Evolutionary conservation across 2,329 filamentous ascomycete genomes (phyloP).

Genomic region (Cryphonectria japonica): DNA sequence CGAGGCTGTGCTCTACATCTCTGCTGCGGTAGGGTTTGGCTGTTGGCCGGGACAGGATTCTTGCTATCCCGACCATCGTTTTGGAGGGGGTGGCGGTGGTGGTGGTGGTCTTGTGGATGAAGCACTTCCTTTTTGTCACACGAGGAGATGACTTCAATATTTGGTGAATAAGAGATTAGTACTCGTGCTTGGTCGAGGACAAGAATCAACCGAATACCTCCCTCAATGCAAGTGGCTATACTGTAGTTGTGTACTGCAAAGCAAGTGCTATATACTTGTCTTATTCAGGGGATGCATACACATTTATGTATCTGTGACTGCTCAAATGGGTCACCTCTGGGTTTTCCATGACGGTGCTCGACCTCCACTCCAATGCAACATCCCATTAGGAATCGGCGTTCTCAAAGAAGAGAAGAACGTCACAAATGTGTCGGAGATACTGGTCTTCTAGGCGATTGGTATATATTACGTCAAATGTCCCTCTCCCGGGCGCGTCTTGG

Average conservation of each 20-base stretch:
- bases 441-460: background rate
- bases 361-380: no score
- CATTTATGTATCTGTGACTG: background rate
- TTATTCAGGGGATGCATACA: background rate
- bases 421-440: background rate
- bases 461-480: constrained; percentile 4
- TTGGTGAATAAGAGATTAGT: no score
- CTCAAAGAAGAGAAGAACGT: background rate
- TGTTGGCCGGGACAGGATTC: constrained; percentile 53
- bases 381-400: no score
- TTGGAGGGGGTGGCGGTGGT: no score
- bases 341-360: no score
- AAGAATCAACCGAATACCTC: background rate
- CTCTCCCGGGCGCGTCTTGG: background rate
- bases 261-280: no score
- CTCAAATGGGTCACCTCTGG: no score
- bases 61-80: constrained; percentile 45
- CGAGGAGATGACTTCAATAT: background rate
- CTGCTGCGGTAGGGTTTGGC: constrained; percentile 56
- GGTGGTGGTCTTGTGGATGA: background rate
- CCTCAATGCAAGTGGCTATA: background rate
- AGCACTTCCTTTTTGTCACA: background rate
- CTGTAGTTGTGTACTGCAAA: background rate
- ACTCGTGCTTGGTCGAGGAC: no score
- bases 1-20: constrained; percentile 40